These are phyloP conservation scores for Sphaceloma murrayae DNA, from an alignment of 2,329 filamentous ascomycete species.

Conservation along the genomic window DNA sequence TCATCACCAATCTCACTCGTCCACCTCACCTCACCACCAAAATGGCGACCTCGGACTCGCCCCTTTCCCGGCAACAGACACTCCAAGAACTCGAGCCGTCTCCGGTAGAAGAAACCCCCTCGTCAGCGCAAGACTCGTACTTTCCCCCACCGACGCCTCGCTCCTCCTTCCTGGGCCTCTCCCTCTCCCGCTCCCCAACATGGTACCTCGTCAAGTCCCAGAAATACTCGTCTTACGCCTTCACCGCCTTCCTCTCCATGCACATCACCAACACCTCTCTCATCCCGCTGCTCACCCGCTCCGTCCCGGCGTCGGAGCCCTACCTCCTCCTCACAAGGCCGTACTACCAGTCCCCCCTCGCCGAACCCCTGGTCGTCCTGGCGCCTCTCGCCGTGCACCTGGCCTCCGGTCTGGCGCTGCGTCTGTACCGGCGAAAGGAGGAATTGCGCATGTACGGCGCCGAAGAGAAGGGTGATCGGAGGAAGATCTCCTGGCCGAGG, in stretches of 20 bases:
- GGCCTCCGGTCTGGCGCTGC: conserved; percentile 63
- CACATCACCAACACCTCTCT: conserved; percentile 76
- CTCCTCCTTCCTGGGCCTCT: conserved; percentile 27
- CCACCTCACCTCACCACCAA: no score
- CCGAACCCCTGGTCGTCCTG: conserved; percentile 70
- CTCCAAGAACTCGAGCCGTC: conserved; percentile 73
- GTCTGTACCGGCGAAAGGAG: conserved; percentile 62
- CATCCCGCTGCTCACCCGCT: conserved; percentile 64
- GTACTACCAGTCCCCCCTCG: conserved; percentile 74
- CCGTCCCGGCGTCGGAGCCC: conserved; percentile 64
- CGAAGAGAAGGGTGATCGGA: conserved; percentile 46
- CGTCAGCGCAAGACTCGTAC: conserved; percentile 43
- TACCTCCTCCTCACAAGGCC: conserved; percentile 87
- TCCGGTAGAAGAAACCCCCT: conserved; percentile 54
- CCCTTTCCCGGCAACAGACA: conserved; percentile 22
- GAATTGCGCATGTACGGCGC: conserved; percentile 68
- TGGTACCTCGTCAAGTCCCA: conserved; percentile 73
- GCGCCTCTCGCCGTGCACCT: conserved; percentile 69
- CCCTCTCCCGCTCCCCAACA: conserved; percentile 55
- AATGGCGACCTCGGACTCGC: conserved; percentile 21
- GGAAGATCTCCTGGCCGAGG: conserved; percentile 53
- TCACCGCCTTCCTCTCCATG: conserved; percentile 63
- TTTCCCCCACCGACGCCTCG: conserved; percentile 24
- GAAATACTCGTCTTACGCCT: conserved; percentile 81
- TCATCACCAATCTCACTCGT: no score